Conservation (phyloP, 306 rosid species). For the Nissolia schottii region DNA sequence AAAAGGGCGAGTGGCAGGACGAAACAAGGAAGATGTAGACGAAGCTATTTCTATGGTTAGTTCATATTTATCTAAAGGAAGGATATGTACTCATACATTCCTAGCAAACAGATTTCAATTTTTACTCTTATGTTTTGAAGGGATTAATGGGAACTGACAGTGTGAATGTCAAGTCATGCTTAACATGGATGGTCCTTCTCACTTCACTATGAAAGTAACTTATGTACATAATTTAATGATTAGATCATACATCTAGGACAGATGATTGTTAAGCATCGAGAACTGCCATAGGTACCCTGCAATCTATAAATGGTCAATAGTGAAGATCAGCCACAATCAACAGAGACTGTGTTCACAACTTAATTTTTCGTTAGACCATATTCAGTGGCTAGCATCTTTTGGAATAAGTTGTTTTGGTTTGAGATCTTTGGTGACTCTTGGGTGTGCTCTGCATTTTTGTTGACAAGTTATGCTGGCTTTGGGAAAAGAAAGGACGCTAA, state of each 20-base stretch:
- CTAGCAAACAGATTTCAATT: background rate
- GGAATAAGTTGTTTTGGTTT: too few species aligned
- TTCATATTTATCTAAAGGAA: constrained; percentile 1
- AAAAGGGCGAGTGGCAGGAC: constrained; percentile 75
- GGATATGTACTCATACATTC: background rate
- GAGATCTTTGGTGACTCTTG: too few species aligned
- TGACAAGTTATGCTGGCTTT: too few species aligned
- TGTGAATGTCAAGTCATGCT: background rate
- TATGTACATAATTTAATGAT: background rate
- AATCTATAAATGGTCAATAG: background rate
- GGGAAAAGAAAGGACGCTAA: too few species aligned
- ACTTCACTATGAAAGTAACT: background rate
- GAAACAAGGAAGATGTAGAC: constrained; percentile 81
- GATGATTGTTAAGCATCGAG: background rate
- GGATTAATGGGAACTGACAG: background rate
- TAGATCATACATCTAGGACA: background rate
- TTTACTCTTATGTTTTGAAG: background rate
- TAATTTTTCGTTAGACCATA: too few species aligned
- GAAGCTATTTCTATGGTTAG: constrained; percentile 90
- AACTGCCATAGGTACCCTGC: background rate
- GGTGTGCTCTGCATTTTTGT: too few species aligned
- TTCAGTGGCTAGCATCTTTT: too few species aligned
- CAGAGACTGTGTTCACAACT: background rate
- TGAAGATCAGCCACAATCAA: background rate
- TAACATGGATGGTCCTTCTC: background rate